phyloP scores from a whole-genome alignment of 306 rosid species.

The Pterocarpus santalinus region DNA sequence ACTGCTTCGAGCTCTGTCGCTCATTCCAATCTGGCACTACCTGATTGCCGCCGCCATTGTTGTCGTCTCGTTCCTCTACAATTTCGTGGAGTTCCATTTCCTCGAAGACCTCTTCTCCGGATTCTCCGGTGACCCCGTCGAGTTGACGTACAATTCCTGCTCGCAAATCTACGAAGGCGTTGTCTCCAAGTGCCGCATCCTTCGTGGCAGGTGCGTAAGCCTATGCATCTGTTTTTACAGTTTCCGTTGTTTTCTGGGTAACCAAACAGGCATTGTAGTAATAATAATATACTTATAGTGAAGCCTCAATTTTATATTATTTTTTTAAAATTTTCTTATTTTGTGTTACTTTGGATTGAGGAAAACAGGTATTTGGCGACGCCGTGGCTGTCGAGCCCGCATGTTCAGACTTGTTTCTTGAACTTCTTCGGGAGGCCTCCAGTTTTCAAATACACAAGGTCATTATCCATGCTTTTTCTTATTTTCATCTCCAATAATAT shows the following conservation, averaged over 20 bases:
- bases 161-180: conserved; percentile 68
- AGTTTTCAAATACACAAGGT: conserved; percentile 76
- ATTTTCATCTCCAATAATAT: not conserved
- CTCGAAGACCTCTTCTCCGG: conserved; percentile 63
- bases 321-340: too few relatives aligned
- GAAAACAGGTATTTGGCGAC: conserved; percentile 67
- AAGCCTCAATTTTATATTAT: too few relatives aligned
- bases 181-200: conserved; percentile 82
- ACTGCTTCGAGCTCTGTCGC: conserved; percentile 54
- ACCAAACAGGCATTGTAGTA: too few relatives aligned
- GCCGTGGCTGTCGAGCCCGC: conserved; percentile 92
- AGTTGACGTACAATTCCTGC: conserved; percentile 59
- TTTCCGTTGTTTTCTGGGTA: not conserved
- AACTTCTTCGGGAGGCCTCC: conserved; percentile 78
- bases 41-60: conserved; percentile 39
- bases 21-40: conserved; percentile 68
- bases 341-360: not conserved
- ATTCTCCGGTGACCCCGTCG: conserved; percentile 65
- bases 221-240: not conserved
- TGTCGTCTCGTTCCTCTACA: conserved; percentile 56
- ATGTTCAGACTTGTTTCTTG: conserved; percentile 81
- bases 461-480: not conserved
- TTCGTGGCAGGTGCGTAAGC: conserved; percentile 59
- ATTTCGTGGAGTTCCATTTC: conserved; percentile 78
- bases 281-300: too few relatives aligned